Percentiles rank a stretch among this genome's conserved stretches.
Conservation (phyloP, 2,329 filamentous ascomycete species). For the Colletotrichum sp. region DNA sequence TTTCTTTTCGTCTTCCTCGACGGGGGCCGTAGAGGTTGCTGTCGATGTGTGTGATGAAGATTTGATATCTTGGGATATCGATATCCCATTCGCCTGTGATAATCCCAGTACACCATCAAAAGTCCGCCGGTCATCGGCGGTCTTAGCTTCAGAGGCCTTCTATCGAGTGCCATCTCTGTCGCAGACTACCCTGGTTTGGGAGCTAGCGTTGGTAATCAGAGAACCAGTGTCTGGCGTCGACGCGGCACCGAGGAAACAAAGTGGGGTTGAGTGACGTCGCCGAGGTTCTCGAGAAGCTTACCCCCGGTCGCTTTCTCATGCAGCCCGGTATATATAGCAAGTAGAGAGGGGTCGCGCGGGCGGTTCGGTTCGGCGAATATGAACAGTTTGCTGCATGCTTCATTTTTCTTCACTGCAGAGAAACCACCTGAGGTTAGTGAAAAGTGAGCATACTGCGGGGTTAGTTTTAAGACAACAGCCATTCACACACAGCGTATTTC, state of each 20-base stretch:
- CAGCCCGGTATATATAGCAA: neutral
- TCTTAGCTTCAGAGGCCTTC: neutral
- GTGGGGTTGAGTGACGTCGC: conserved; percentile 10
- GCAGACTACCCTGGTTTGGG: neutral
- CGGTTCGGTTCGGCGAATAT: neutral
- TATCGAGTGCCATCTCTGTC: neutral
- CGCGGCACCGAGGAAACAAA: neutral
- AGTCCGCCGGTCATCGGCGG: neutral
- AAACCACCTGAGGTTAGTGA: neutral
- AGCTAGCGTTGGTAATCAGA: neutral
- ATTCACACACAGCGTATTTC: neutral
- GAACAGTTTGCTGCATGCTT: neutral
- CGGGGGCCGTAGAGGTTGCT: neutral
- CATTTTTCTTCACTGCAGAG: neutral
- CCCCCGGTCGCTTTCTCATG: neutral
- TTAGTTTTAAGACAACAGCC: neutral
- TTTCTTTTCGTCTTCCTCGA: neutral
- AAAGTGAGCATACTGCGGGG: neutral
- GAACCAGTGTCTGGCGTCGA: neutral
- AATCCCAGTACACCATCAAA: neutral
- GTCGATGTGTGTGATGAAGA: neutral
- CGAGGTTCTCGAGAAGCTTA: neutral
- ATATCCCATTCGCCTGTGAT: neutral
- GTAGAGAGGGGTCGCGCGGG: neutral
- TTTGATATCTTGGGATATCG: neutral